These are phyloP conservation scores for Myxozyma mucilagina DNA, from an alignment of 805 yeast genomes.

Conservation along the genomic window DNA sequence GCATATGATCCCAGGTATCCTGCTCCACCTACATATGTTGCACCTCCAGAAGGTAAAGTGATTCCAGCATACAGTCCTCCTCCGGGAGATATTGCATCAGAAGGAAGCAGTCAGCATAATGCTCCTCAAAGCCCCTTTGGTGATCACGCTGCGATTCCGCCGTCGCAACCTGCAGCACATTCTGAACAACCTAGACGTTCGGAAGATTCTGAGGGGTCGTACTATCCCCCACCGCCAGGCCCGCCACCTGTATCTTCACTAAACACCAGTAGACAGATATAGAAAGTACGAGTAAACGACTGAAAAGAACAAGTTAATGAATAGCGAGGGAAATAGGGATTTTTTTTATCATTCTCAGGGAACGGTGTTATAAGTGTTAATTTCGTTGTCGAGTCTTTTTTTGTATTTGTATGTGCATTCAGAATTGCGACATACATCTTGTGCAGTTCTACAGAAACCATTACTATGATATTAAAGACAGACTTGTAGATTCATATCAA, in stretches of 20 bases:
- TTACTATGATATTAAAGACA: background rate
- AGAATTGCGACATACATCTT: background rate
- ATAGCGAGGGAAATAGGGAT: too few species aligned
- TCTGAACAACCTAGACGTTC: background rate
- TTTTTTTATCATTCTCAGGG: background rate
- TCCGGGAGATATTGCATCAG: slow-evolving; percentile 1
- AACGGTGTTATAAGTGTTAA: background rate
- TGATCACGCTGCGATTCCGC: background rate
- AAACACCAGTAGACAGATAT: background rate
- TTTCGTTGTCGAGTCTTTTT: background rate
- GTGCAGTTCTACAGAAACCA: background rate
- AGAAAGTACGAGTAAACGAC: background rate
- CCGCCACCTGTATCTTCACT: background rate
- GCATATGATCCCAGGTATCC: slow-evolving; percentile 31
- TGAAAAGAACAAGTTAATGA: background rate
- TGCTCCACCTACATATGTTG: slow-evolving; percentile 23
- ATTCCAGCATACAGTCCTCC: background rate
- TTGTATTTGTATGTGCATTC: background rate
- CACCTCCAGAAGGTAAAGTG: slow-evolving; percentile 13
- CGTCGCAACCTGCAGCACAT: background rate
- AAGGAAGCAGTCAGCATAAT: background rate
- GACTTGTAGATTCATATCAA: too few species aligned
- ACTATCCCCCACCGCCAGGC: background rate
- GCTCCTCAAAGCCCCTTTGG: slow-evolving; percentile 2
- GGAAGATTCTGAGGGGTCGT: background rate